Base-by-base conservation (phyloP, 768 basidiomycete species). In the Brasilioporus rufonigricans region DNA sequence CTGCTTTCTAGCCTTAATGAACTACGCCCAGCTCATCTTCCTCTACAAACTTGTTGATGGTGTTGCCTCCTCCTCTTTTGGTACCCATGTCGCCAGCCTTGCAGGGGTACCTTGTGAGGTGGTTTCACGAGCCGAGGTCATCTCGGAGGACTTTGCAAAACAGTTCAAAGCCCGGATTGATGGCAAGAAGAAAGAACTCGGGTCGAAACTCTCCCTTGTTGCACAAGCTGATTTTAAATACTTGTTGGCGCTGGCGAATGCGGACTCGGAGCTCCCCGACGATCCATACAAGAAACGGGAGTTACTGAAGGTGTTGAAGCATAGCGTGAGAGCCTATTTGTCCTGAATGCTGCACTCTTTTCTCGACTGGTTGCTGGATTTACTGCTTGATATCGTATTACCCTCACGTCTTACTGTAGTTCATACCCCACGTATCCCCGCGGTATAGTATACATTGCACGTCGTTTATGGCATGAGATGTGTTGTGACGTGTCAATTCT, bases 41-140 rank as follows among this genome's bases (percentile, higher is more conserved):
- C 77, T 98, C 19, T 98, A 96, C 77, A 97, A 98, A 74, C 84
- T 98, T 31, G 83, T 95, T 44, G 83, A 87, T 29, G 91, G 91
- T 14, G 86, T 85, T n/a, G 91, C 93, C 0, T 82, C 85, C 32
- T 91, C 88, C 18, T 93, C 93, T 0, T 95, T 95, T 63, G 93
- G 92, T 10, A 93, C 93, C 1, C 93, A 96, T 65, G 96, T 98
- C 40, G 97, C 97, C 27, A 90, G 87, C 61, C 80, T 99, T 43
- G 97, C 96, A 4, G 97, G 96, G 6, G 93, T 98, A 0, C 93
- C 94, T 1, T 67, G 79, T 14, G 77, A 81, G 9, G 91, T 99
- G 16, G 93, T 99, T 38, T 79, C 88, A 56, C 84, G 97, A 4
- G 97, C 97, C 5, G 93, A 94, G 60, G 71, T 82, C 24, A 83